Conservation (phyloP, 1,139 yeast species). For the Yamadazyma sp. region DNA sequence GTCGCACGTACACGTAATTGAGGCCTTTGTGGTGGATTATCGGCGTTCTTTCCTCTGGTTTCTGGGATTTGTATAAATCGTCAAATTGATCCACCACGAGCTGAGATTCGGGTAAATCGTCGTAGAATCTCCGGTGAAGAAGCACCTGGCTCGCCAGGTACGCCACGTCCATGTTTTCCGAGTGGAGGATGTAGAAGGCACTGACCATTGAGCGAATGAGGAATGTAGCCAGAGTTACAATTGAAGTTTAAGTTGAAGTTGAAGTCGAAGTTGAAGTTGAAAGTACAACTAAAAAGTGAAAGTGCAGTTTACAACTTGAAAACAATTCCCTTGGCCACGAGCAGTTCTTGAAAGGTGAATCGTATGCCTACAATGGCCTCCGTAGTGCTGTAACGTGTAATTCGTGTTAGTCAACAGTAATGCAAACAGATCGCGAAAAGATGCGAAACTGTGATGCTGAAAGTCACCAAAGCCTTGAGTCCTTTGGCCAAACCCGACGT, state of each 20-base stretch:
- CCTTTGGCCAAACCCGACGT: not conserved
- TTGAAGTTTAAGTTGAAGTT: too few species aligned
- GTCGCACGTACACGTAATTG: slow-evolving; percentile 31
- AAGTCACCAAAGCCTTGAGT: not conserved
- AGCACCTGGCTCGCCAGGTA: slow-evolving; percentile 36
- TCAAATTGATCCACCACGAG: slow-evolving; percentile 30
- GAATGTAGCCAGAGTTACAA: too few species aligned
- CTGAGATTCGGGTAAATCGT: slow-evolving; percentile 29
- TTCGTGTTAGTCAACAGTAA: not conserved
- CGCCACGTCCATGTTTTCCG: slow-evolving; percentile 31
- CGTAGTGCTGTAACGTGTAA: too few species aligned
- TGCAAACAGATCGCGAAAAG: too few species aligned
- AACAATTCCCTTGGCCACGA: too few species aligned
- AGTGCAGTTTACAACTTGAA: too few species aligned
- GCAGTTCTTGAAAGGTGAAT: too few species aligned
- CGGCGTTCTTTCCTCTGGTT: slow-evolving; percentile 30
- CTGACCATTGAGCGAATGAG: slow-evolving; percentile 33
- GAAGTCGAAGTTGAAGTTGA: too few species aligned
- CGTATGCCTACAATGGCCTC: too few species aligned
- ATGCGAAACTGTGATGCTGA: not conserved
- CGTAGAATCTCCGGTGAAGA: slow-evolving; percentile 36
- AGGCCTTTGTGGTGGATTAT: slow-evolving; percentile 28
- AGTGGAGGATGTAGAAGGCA: slow-evolving; percentile 37
- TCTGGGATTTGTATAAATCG: slow-evolving; percentile 20
- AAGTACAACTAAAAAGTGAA: not conserved